phyloP scores from a whole-genome alignment of 2,329 filamentous ascomycete species.

The Paecilomyces sp. region DNA sequence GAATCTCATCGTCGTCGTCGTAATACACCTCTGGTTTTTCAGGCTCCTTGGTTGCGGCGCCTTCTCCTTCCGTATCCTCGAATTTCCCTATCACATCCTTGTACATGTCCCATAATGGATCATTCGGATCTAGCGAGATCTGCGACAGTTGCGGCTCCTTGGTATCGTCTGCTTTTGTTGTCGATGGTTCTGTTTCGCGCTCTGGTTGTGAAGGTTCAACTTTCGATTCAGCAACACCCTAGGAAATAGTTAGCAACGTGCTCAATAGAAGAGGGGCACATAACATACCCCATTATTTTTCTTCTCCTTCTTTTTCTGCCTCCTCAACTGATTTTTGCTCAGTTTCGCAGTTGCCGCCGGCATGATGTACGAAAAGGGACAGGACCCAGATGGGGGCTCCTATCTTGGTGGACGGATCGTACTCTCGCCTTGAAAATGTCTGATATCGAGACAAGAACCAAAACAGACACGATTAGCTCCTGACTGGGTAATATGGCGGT shows the following conservation, averaged over 20 bases:
- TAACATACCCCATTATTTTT: constrained; percentile 59
- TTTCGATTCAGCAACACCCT: constrained; percentile 18
- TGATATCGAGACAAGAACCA: background rate
- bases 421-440: background rate
- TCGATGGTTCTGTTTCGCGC: constrained; percentile 3
- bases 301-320: constrained; percentile 89
- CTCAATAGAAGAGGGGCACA: background rate
- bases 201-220: constrained; percentile 4
- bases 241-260: constrained; percentile 13
- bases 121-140: constrained; percentile 50
- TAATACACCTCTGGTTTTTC: constrained; percentile 83
- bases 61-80: constrained; percentile 56
- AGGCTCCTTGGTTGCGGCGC: constrained; percentile 55
- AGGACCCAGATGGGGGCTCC: background rate
- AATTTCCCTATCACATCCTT: constrained; percentile 78
- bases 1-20: constrained; percentile 77
- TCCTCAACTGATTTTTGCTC: constrained; percentile 89
- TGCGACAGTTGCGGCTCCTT: constrained; percentile 29
- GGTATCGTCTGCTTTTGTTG: constrained; percentile 32
- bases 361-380: constrained; percentile 6
- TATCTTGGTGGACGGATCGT: background rate
- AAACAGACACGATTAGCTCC: background rate
- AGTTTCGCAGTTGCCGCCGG: constrained; percentile 50
- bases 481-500: background rate
- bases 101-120: constrained; percentile 78